Evolutionary conservation across 495 filamentous ascomycete species (phyloP).

Genomic region (Daldinia vernicosa): DNA sequence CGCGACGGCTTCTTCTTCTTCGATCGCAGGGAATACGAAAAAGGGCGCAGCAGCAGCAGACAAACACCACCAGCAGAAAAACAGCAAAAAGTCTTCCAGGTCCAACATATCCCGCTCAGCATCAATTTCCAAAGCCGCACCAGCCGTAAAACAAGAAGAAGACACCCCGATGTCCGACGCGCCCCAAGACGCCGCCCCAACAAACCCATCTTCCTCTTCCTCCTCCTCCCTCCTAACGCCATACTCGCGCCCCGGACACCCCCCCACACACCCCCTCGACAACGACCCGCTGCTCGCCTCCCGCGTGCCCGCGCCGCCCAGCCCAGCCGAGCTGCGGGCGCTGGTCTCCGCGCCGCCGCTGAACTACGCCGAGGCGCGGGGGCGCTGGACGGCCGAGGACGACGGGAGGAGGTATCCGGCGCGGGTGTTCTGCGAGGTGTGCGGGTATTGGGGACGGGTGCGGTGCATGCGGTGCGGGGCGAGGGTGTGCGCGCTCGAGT

Average conservation of each 20-base stretch:
- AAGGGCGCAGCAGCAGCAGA: conserved; percentile 22
- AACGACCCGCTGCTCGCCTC: conserved; percentile 70
- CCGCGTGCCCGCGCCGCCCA: conserved; percentile 69
- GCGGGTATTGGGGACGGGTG: conserved; percentile 91
- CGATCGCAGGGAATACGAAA: conserved; percentile 19
- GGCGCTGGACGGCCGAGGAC: conserved; percentile 56
- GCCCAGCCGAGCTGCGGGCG: conserved; percentile 70
- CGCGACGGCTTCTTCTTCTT: background rate
- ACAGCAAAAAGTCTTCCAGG: conserved; percentile 35
- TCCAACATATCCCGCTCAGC: conserved; percentile 33
- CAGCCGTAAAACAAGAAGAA: conserved; percentile 42
- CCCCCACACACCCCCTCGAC: conserved; percentile 58
- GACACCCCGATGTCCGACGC: conserved; percentile 53
- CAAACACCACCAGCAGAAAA: conserved; percentile 30
- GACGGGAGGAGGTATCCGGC: conserved; percentile 59
- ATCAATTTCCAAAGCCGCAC: conserved; percentile 40
- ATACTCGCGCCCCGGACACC: conserved; percentile 36
- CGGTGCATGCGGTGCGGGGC: conserved; percentile 85
- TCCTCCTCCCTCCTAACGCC: conserved; percentile 46
- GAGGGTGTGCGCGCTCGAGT: conserved; percentile 82
- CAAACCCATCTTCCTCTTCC: conserved; percentile 23
- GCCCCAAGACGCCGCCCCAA: conserved; percentile 6
- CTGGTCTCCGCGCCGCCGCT: conserved; percentile 77
- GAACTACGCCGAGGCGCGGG: conserved; percentile 81
- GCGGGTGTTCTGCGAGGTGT: conserved; percentile 83